Evolutionary conservation across 345 rosid genomes (phyloP), one percentile per base, ranked within the genome.

Genomic region (Camelina sativa): DNA sequence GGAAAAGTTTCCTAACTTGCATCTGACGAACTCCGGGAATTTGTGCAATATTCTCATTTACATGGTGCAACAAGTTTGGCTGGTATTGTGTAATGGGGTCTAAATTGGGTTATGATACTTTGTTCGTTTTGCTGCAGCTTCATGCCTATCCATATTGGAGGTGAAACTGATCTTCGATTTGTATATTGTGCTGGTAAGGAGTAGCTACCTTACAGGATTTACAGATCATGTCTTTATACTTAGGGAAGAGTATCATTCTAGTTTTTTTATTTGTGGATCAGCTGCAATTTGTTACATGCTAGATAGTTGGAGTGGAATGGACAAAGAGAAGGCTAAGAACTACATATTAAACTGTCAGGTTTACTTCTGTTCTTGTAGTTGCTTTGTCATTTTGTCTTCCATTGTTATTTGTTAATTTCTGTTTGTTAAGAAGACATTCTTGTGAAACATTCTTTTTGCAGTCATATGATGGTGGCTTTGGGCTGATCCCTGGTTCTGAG

Each of bases 381-480:
- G 62, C 55, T 79, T 34, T 71, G 44, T 46, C 19, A 22, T 74
- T 35, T 47, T 13, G n/a, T 74, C 47, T 43, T n/a, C 28, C 10
- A 25, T 52, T 11, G 15, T 20, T 50, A 10, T 35, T 9, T 3
- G 63, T 43, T 30, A 13, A 52, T 50, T 25, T 22, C 16, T 85
- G 88, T 87, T 47, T 72, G 22, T 28, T 28, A 32, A 48, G 43
- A 28, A 22, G 50, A 11, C 63, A 38, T 81, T 28, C 34, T 81
- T 41, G 28, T 73, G 37, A 23, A 37, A 76, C 48, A 34, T 60
- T 62, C 46, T 66, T 54, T 65, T 41, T 83, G 57, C 89, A 95
- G 99, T 89, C 97, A 63, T 95, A 90, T 83, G 97, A 92, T 74
- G 99, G 99, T 62, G 99, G 99, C 80, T 95, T 95, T 80, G 97